phyloP scores from a whole-genome alignment of 805 yeast genomes.

The Wickerhamomyces silvicola region DNA sequence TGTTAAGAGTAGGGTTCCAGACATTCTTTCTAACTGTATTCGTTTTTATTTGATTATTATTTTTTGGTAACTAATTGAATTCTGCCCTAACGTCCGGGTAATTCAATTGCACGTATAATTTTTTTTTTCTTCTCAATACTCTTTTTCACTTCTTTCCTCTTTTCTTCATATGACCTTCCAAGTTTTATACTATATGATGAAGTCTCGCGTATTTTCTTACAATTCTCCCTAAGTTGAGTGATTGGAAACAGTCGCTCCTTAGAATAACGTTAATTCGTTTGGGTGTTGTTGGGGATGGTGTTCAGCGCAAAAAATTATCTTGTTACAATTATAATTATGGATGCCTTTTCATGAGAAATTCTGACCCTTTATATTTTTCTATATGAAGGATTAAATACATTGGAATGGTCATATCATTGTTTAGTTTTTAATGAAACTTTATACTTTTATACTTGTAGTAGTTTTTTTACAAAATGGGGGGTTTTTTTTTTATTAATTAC shows the following conservation, averaged over 20 bases:
- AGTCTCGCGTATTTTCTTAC: constrained; percentile 24
- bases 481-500: too few relatives aligned
- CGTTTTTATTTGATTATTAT: too few relatives aligned
- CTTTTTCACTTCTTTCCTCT: constrained; percentile 1
- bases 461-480: too few relatives aligned
- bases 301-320: constrained; percentile 23
- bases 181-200: constrained; percentile 28
- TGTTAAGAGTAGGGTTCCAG: too few relatives aligned
- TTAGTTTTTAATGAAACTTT: background rate
- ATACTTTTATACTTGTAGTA: background rate
- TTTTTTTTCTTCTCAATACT: background rate
- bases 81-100: too few relatives aligned
- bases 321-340: constrained; percentile 21
- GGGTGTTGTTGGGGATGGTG: constrained; percentile 26
- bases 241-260: constrained; percentile 11
- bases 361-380: constrained; percentile 17
- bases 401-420: background rate
- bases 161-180: constrained; percentile 24
- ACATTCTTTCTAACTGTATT: too few relatives aligned
- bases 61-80: too few relatives aligned
- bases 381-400: background rate
- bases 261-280: constrained; percentile 14
- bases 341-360: constrained; percentile 21
- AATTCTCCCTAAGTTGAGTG: constrained; percentile 24
- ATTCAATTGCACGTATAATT: constrained; percentile 1